Conservation (phyloP, 1,284 basidiomycete species). For the Pseudozyma hubeiensis region DNA sequence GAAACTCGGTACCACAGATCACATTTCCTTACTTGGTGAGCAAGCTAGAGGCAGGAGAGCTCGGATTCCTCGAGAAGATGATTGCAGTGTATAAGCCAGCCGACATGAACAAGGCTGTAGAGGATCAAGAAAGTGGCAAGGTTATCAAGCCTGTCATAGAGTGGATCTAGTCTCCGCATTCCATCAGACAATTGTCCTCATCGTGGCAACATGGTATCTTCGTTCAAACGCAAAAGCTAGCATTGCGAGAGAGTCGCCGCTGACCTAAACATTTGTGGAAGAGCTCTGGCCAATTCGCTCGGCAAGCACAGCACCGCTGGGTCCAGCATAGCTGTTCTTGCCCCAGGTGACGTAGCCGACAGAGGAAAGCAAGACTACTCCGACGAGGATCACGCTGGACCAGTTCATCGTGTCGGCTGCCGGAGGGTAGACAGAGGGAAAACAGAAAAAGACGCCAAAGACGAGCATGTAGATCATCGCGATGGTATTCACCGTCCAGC, state of each 20-base stretch:
- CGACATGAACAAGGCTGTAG: constrained; percentile 31
- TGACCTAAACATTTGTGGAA: background rate
- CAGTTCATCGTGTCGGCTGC: constrained; percentile 29
- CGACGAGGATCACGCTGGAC: constrained; percentile 38
- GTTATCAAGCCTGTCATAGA: constrained; percentile 51
- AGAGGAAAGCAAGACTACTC: constrained; percentile 21
- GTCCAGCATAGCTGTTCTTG: constrained; percentile 24
- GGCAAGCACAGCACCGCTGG: constrained; percentile 27
- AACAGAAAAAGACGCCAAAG: constrained; percentile 37
- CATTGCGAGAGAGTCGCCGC: background rate
- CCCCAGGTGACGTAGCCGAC: constrained; percentile 35
- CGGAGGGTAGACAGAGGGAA: constrained; percentile 29
- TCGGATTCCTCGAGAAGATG: constrained; percentile 30
- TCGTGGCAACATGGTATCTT: too few relatives aligned
- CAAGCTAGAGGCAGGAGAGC: constrained; percentile 35
- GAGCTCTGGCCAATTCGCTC: constrained; percentile 20
- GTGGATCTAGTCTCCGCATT: constrained; percentile 10
- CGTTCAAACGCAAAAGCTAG: background rate
- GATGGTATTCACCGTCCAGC: constrained; percentile 25
- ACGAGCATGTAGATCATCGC: constrained; percentile 36
- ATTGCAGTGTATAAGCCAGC: constrained; percentile 34
- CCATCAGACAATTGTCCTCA: too few relatives aligned
- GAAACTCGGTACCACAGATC: constrained; percentile 30
- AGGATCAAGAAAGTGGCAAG: constrained; percentile 30
- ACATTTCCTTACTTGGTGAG: constrained; percentile 31